Evolutionary conservation across 2,329 filamentous ascomycete genomes (phyloP).

Genomic region (Tolypocladium amazonense): DNA sequence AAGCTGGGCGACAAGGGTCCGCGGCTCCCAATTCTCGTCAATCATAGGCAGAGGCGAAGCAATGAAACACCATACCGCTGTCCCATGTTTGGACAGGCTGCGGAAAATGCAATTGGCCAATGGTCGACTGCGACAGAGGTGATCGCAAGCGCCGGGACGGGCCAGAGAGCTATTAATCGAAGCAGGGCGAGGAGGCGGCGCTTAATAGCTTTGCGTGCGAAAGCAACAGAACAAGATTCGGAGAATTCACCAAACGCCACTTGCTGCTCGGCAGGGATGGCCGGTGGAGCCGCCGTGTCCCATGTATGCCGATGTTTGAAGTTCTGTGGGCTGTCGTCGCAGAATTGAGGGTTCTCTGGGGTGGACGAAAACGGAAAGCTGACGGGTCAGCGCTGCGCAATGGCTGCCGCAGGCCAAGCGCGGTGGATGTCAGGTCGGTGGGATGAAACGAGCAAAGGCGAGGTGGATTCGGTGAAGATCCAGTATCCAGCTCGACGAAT

Average conservation of each 20-base stretch:
- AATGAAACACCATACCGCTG: constrained; percentile 14
- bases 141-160: constrained; percentile 13
- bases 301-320: background rate
- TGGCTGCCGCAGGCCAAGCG: background rate
- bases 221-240: background rate
- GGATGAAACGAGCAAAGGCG: background rate
- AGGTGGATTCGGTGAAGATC: background rate
- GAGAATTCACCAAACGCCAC: background rate
- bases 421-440: background rate
- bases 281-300: background rate
- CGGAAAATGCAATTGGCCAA: constrained; percentile 4
- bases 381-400: background rate
- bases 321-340: background rate
- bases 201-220: background rate
- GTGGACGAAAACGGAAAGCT: background rate
- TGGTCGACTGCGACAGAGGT: constrained; percentile 1
- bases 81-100: constrained; percentile 14
- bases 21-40: background rate
- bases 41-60: constrained; percentile 7
- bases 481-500: background rate
- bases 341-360: background rate
- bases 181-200: background rate
- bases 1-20: background rate
- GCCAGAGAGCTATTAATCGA: background rate
- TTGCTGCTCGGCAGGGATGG: background rate